A percentile compares a stretch with the other conserved stretches of the same genome.
These are phyloP conservation scores for Crithidia mellificae DNA, from an alignment of 208 protist genomes.

Conservation along the genomic window DNA sequence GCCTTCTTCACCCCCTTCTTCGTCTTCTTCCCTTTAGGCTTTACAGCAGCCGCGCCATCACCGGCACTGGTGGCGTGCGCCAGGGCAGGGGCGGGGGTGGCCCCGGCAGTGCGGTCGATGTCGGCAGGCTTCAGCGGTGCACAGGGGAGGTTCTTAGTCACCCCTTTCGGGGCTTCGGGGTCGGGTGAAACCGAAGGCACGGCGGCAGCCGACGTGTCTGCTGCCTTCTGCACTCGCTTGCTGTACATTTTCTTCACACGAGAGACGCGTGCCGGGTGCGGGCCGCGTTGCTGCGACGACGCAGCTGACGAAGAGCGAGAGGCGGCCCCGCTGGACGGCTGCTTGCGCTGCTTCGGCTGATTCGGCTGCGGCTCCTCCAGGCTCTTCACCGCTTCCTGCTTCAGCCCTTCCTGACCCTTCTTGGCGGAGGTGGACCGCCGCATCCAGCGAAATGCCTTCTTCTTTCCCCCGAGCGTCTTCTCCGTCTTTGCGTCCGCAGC, in stretches of 20 bases:
- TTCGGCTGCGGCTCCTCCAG: neutral
- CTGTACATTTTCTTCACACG: neutral
- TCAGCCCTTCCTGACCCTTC: neutral
- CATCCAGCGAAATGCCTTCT: conserved; percentile 9
- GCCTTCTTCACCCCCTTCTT: neutral
- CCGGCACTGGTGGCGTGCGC: too few species aligned
- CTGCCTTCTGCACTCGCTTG: neutral
- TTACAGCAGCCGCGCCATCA: too few species aligned
- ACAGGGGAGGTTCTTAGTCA: neutral
- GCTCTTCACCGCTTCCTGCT: neutral
- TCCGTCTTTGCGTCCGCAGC: neutral
- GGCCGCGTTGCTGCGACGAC: conserved; percentile 10
- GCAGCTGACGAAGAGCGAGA: conserved; percentile 5
- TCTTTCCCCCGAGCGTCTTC: neutral
- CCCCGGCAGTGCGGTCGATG: neutral
- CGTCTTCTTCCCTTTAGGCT: neutral
- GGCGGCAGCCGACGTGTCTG: neutral
- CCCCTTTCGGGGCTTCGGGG: neutral
- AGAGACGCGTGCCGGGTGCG: neutral
- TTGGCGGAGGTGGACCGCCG: neutral
- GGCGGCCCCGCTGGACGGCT: neutral
- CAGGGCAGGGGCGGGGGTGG: neutral
- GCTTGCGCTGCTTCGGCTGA: neutral
- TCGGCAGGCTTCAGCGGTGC: neutral
- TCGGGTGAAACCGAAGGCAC: neutral